phyloP scores from a whole-genome alignment of 2,329 filamentous ascomycete genomes.

The Daldinia sp. region DNA sequence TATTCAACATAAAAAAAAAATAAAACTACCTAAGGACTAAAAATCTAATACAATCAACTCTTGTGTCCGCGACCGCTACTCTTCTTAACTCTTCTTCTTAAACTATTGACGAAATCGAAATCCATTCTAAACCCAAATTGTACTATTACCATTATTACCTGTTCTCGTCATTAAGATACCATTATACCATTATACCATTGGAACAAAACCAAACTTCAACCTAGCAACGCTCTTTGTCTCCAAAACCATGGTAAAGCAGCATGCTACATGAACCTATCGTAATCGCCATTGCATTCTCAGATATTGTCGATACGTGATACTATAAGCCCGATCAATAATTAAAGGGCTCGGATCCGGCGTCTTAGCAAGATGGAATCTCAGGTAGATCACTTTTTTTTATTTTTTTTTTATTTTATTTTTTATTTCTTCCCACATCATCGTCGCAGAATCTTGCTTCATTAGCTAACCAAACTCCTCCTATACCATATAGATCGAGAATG shows the following conservation, averaged over 20 bases:
- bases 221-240: conserved; percentile 10
- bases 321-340: conserved; percentile 45
- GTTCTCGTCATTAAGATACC: no score
- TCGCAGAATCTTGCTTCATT: conserved; percentile 15
- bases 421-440: not conserved
- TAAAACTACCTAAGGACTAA: not conserved
- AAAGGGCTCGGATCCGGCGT: conserved; percentile 43
- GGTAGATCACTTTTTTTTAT: conserved; percentile 52
- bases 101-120: not conserved
- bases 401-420: no score
- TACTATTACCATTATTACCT: not conserved
- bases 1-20: conserved; percentile 23
- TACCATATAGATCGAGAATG: conserved; percentile 84
- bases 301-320: conserved; percentile 41
- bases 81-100: not conserved
- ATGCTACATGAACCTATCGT: conserved; percentile 40
- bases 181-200: not conserved
- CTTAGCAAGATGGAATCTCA: conserved; percentile 61
- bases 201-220: not conserved
- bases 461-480: conserved; percentile 35
- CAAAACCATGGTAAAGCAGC: conserved; percentile 35
- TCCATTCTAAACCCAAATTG: not conserved
- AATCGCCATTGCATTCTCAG: conserved; percentile 23
- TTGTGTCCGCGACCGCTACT: not conserved
- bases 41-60: not conserved